Base-by-base conservation (phyloP, 2,329 filamentous ascomycete species). In the Furcasterigmium furcatum region DNA sequence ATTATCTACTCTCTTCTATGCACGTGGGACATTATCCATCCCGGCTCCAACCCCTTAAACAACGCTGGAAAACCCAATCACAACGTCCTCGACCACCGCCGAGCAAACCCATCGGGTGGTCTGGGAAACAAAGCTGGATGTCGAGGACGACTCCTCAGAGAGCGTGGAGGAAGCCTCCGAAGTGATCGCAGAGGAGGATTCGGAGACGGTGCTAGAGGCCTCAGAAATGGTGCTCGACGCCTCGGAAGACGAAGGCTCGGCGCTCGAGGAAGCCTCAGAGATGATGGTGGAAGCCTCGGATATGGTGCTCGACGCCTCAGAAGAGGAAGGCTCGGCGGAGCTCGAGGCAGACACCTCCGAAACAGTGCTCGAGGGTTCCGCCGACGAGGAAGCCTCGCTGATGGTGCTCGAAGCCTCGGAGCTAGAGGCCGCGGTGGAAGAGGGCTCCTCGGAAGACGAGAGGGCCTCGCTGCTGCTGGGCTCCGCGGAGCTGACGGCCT, bases 391-490 rank as follows among this genome's bases (percentile, higher is more conserved):
- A 8, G 34, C 12, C 34, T 16, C 24, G 24, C 24, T 41, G 29
- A 32, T 35, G 38, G 22, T 48, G 34, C 34, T 36, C n/a, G 16
- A 19, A 20, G 16, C 34, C 16, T 36, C 34, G 34, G 41, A 41
- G 38, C 29, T 45, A 5, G 46, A 47, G 14, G 41, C 18, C 10
- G 44, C 20, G 13, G 43, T 41, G 10, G 46, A 45, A 35, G 18
- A n/a, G 7, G 32, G 27, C 27, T 10, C 10, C 8, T 38, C 36
- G 16, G 19, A 21, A 38, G 36, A 22, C 19, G 38, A 25, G 38
- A 7, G 6, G 55, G 6, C 46, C 49, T 6, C 46, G 39, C 22
- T 46, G 45, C 16, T 12, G 42, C 48, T 4, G 44, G 41, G 30
- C 44, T 48, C 45, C 27, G 42, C 30, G 21, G 13, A 25, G 21